phyloP scores from a whole-genome alignment of 2,329 filamentous ascomycete species.

The Allantophomopsis lycopodina region DNA sequence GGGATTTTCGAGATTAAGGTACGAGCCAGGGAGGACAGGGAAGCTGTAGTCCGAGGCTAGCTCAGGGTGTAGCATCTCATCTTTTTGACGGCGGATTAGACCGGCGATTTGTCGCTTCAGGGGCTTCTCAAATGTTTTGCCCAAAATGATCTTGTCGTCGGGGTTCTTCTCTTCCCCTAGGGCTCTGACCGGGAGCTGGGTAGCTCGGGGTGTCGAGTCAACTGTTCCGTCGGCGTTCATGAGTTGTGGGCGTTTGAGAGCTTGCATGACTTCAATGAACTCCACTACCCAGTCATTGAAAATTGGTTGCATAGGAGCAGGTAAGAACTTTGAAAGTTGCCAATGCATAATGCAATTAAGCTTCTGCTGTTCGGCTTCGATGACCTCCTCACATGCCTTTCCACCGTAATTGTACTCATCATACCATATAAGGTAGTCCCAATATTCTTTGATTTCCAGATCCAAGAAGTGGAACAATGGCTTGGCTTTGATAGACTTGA shows the following conservation, averaged over 20 bases:
- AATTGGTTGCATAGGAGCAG: slow-evolving; percentile 61
- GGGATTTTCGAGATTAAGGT: slow-evolving; percentile 52
- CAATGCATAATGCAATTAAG: slow-evolving; percentile 95
- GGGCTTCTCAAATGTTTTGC: slow-evolving; percentile 76
- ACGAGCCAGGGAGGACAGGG: slow-evolving; percentile 63
- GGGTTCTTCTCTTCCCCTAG: slow-evolving; percentile 37
- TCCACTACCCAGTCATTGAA: slow-evolving; percentile 92
- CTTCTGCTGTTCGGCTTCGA: slow-evolving; percentile 61
- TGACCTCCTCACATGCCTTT: slow-evolving; percentile 74
- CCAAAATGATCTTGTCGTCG: slow-evolving; percentile 50
- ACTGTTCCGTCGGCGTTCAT: slow-evolving; percentile 22
- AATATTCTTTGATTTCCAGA: slow-evolving; percentile 95
- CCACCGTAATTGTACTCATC: slow-evolving; percentile 98
- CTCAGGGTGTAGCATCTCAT: slow-evolving; percentile 80
- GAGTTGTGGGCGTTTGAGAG: slow-evolving; percentile 54
- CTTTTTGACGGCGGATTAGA: slow-evolving; percentile 74
- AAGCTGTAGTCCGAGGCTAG: slow-evolving; percentile 79
- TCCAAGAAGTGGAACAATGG: slow-evolving; percentile 96
- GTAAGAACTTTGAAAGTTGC: slow-evolving; percentile 88
- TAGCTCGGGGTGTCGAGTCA: slow-evolving; percentile 39
- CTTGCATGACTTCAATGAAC: slow-evolving; percentile 90
- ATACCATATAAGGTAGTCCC: slow-evolving; percentile 98
- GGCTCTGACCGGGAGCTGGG: slow-evolving; percentile 39
- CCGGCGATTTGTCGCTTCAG: slow-evolving; percentile 76
- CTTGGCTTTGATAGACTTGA: slow-evolving; percentile 93